Evolutionary conservation across 2,329 filamentous ascomycete genomes (phyloP).

Genomic region (Berkeleyomyces rouxiae): DNA sequence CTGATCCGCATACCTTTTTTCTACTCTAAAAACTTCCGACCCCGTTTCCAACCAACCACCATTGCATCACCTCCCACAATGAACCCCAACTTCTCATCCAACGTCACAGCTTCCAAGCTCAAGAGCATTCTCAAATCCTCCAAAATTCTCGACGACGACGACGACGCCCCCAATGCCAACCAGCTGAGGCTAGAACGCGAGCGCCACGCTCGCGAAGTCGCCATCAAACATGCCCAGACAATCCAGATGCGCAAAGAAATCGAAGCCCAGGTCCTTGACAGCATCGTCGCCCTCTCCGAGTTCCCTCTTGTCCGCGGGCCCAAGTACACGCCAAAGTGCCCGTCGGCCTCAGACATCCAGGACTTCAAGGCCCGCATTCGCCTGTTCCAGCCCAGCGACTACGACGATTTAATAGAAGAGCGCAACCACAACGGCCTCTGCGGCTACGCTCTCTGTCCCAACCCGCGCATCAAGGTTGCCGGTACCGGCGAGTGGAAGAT

Average conservation of each 20-base stretch:
- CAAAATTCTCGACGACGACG: constrained; percentile 17
- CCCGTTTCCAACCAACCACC: not conserved
- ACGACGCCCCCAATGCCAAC: not conserved
- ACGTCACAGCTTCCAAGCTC: constrained; percentile 18
- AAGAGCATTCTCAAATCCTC: constrained; percentile 48
- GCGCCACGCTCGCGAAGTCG: constrained; percentile 40
- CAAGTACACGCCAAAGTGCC: constrained; percentile 27
- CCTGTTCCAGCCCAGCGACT: constrained; percentile 73
- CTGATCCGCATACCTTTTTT: too few relatives aligned
- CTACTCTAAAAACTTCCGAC: too few relatives aligned
- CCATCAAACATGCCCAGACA: constrained; percentile 64
- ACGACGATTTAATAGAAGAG: constrained; percentile 76
- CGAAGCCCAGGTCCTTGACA: constrained; percentile 55
- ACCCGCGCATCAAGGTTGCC: constrained; percentile 39
- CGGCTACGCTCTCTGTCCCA: constrained; percentile 66
- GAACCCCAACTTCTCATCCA: constrained; percentile 4
- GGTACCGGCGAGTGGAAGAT: constrained; percentile 52
- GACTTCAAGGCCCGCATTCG: constrained; percentile 50
- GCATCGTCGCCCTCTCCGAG: constrained; percentile 54
- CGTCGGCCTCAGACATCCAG: constrained; percentile 40
- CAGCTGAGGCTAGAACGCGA: constrained; percentile 4
- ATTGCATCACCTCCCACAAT: not conserved
- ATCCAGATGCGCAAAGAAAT: constrained; percentile 70
- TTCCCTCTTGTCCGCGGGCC: constrained; percentile 27
- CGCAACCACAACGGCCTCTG: constrained; percentile 70